phyloP scores from a whole-genome alignment of 106 monocot genomes.

The Apostasia ramifera region DNA sequence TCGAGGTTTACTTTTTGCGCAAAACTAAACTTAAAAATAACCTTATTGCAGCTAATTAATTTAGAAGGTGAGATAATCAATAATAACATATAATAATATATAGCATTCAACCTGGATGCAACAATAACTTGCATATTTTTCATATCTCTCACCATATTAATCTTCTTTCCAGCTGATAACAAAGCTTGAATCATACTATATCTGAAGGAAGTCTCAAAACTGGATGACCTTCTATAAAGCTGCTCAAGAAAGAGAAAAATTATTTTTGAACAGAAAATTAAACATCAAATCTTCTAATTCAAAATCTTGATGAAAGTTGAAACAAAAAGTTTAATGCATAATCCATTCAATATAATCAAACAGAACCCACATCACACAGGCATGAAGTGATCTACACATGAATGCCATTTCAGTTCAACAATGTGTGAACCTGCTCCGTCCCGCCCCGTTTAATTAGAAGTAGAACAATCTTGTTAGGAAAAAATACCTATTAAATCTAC shows the following conservation, averaged over 20 bases:
- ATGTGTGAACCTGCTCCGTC: no score
- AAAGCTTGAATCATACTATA: conserved; percentile 1
- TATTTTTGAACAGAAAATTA: background rate
- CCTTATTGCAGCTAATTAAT: no score
- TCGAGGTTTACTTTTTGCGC: no score
- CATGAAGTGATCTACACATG: background rate
- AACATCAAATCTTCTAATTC: background rate
- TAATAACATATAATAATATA: no score
- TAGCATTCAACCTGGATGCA: no score
- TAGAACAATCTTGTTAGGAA: no score
- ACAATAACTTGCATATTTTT: no score
- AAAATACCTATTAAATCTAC: no score
- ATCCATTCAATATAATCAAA: background rate
- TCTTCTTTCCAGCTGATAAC: background rate
- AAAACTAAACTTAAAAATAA: no score
- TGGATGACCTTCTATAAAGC: background rate
- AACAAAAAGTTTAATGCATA: background rate
- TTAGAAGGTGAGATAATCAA: no score
- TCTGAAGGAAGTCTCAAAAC: conserved; percentile 9
- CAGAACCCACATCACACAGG: background rate
- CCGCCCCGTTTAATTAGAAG: no score
- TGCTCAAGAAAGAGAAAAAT: background rate
- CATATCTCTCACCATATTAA: no score
- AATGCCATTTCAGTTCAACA: background rate
- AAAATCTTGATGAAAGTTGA: background rate